phyloP scores from a whole-genome alignment of 306 rosid genomes.

The Prunus davidiana region DNA sequence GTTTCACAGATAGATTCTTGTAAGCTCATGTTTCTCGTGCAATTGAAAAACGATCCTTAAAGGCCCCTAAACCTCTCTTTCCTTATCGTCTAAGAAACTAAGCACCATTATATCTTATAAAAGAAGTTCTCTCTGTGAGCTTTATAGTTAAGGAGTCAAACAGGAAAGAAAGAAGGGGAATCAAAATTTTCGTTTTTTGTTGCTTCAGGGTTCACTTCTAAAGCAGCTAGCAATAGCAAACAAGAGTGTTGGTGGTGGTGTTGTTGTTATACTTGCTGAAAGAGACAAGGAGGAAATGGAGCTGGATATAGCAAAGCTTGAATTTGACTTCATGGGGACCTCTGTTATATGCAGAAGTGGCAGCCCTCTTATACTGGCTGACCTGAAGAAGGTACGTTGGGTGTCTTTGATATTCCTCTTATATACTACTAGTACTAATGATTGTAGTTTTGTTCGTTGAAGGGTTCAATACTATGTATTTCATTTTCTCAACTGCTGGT shows the following conservation, averaged over 20 bases:
- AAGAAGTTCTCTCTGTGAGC: neutral
- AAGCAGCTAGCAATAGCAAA: slow-evolving; percentile 97
- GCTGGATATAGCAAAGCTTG: slow-evolving; percentile 90
- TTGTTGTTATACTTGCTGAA: slow-evolving; percentile 96
- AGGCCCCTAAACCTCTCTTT: neutral
- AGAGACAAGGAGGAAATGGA: slow-evolving; percentile 99
- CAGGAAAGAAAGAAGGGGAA: slow-evolving; percentile 9
- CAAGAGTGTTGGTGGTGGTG: slow-evolving; percentile 91
- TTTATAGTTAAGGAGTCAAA: slow-evolving; percentile 1
- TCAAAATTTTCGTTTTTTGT: slow-evolving; percentile 15
- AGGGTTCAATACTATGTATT: neutral
- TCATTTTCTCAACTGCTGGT: neutral
- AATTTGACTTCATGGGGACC: slow-evolving; percentile 95
- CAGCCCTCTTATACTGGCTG: slow-evolving; percentile 96
- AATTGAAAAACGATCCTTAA: neutral
- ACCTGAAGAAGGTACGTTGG: slow-evolving; percentile 74
- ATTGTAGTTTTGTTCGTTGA: slow-evolving; percentile 20
- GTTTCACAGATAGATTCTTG: neutral
- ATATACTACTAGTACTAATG: neutral
- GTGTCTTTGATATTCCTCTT: slow-evolving; percentile 9
- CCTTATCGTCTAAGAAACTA: slow-evolving; percentile 1
- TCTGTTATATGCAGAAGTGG: slow-evolving; percentile 98
- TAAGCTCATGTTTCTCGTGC: neutral
- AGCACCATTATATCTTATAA: neutral
- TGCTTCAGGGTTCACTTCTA: slow-evolving; percentile 84